Evolutionary conservation across 2,329 filamentous ascomycete species (phyloP).

Genomic region (Colletotrichum godetiae): DNA sequence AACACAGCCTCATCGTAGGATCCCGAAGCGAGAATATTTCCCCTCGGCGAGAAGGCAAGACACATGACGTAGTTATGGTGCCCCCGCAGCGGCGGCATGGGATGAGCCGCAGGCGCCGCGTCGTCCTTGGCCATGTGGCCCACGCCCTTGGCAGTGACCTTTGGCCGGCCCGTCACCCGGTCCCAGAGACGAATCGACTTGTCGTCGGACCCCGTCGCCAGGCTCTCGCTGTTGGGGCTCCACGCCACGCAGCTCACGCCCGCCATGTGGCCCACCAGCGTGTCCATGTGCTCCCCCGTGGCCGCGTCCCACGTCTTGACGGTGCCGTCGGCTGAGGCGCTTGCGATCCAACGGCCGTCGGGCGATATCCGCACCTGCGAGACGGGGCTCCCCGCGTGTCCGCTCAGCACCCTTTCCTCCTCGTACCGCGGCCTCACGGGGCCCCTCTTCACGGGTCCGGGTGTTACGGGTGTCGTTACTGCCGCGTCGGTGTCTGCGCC

Average conservation of each 20-base stretch:
- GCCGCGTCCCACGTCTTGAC: slow-evolving; percentile 90
- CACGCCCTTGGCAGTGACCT: slow-evolving; percentile 54
- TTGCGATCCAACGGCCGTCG: slow-evolving; percentile 89
- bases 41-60: slow-evolving; percentile 95
- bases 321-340: slow-evolving; percentile 88
- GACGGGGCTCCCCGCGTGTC: slow-evolving; percentile 79
- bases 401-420: slow-evolving; percentile 70
- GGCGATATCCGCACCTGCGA: slow-evolving; percentile 92
- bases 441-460: slow-evolving; percentile 37
- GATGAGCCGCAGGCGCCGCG: slow-evolving; percentile 37
- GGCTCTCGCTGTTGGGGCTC: slow-evolving; percentile 87
- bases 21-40: slow-evolving; percentile 94
- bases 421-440: slow-evolving; percentile 26
- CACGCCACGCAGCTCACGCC: slow-evolving; percentile 95
- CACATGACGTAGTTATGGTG: slow-evolving; percentile 98
- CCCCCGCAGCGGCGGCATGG: slow-evolving; percentile 74
- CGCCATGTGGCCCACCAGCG: slow-evolving; percentile 91
- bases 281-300: slow-evolving; percentile 85
- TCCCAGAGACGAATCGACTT: slow-evolving; percentile 97
- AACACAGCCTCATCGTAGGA: slow-evolving; percentile 98
- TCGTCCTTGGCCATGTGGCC: slow-evolving; percentile 36
- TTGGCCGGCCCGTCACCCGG: slow-evolving; percentile 68
- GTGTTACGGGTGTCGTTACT: slow-evolving; percentile 31
- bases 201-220: slow-evolving; percentile 95
- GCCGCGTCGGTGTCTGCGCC: slow-evolving; percentile 40